Base-by-base conservation (phyloP, 805 yeast genomes). In the Wickerhamiella dianesei region DNA sequence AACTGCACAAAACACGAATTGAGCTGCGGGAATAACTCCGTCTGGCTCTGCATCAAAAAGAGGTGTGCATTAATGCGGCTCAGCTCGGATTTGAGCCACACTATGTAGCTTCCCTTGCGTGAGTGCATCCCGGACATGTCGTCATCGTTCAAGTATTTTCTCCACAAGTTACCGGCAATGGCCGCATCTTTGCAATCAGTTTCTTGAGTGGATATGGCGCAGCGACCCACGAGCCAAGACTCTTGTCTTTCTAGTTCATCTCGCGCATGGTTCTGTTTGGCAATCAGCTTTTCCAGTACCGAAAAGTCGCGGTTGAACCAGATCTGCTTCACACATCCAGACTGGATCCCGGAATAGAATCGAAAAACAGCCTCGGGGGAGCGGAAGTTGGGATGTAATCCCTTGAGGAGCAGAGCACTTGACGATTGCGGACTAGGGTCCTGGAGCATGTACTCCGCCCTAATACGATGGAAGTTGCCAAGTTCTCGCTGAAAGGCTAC, bases 401-500 rank as follows among this genome's bases (percentile, higher is more conserved):
- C 83, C 19, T 85, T 78, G 50, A 88, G 66, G 45, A 87, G 69
- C 48, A 88, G 64, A 2, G 94, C 82, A 58, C 62, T 66, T 39
- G 59, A 45, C 9, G 54, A 35, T 8, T 52, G 45, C 6, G 51
- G 53, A 8, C 51, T 36, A 22, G 43, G 44, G 18, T 54, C 52
- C 3, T 42, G 54, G 63, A 51, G 59, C 42, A 75, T 55, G 48
- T 66, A 68, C 2, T 62, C 49, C 37, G 75, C 74, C 52, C 79
- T 64, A 36, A 78, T 70, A 37, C 65, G 65, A 21, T 74, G 70
- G 52, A 72, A 74, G 44, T 66, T 61, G 5, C 66, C 65, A 41
- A 86, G 62, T 56, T 87, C 95, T 40, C 66, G 62, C 1, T 73
- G 54, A 6, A 86, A 57, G 20, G 80, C 55, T 45, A 67, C 62